Evolutionary conservation across 2,329 filamentous ascomycete genomes (phyloP), one percentile per base, ranked within the genome.

Genomic region (Fusarium sacchari): DNA sequence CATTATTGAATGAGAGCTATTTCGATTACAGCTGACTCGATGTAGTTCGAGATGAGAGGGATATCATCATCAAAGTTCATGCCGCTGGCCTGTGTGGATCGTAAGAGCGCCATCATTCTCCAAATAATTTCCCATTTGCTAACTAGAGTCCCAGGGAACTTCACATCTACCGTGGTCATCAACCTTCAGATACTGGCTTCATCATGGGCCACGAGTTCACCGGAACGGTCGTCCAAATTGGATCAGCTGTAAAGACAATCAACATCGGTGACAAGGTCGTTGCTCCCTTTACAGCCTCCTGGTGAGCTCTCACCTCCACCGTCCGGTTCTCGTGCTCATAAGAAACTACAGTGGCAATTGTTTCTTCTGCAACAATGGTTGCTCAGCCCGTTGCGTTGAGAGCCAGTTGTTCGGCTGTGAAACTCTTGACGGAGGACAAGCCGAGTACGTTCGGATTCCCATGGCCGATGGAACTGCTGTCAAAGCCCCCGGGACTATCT

Each of bases 141-240:
- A 28, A 73, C 47, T 14, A 37, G 42, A 49, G 20, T 22, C 18
- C 26, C n/a, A 95, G 93, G 79, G 95, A 97, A 80, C 86, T 97
- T 42, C 95, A 97, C 82, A 91, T 94, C 60, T 97, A 92, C 83
- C 92, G 95, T 50, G 95, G 95, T 40, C 92, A 94, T 77, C 91
- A 97, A 79, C 87, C 90, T 30, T 92, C 91, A 12, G 86, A 82
- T 2, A 89, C 92, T 0, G 89, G 87, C 32, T 90, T 89, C 76
- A 87, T 90, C 62, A 91, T 91, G 92, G 93, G 94, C 66, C 95
- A 97, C 80, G 95, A 97, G 79, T 97, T 97, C 79, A 94, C 93
- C 5, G 95, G 95, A 10, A 88, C 86, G 30, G 89, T 97, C 15
- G 87, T 91, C 39, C 89, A 93, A 71, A 84, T 88, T 49, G 95